Evolutionary conservation across 148 eudicot species (phyloP), one percentile per base, ranked within the genome.

Genomic region (Cornus suecica): DNA sequence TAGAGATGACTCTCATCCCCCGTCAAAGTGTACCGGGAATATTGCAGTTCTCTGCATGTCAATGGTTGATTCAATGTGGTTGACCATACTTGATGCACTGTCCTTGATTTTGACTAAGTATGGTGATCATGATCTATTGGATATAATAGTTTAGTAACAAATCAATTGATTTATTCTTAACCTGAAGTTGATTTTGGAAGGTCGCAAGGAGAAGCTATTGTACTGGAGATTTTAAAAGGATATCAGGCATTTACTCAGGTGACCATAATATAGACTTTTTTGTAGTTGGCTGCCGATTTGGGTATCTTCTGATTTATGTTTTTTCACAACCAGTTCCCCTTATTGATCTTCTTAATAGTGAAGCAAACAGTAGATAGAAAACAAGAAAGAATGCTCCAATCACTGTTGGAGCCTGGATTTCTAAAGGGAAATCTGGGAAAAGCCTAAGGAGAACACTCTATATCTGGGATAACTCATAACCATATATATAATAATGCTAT

Each of bases 221-320:
- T 95, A 31, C 80, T 95, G 88, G 99, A 95, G 86, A 93, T 95
- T 78, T 74, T 95, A 72, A 95, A 95, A 83, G 99, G 98, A 52
- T 95, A 95, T 83, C 99, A 95, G 78, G 99, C 99, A 73, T 95
- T 91, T 75, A 95, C 99, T 41, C 99, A 95, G 99, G 99, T 94
- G 70, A 42, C 52, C 18, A 0, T 66, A 16, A 54, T 27, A 32
- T 70, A 42, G 15, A 8, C 58, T 26, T n/a, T 9, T 5, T 69
- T 16, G 1, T 56, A 14, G 62, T 58, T 14, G 23, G 23, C 5
- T 22, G 62, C 24, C 24, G 4, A 14, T 8, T 14, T 52, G 58
- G 58, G 25, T 58, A 58, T 58, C 62, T n/a, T 48, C 15, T 37
- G 9, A 37, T 2, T 6, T 37, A 37, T 3, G 9, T 37, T 0